Evolutionary conservation across 108 stramenopile genomes (phyloP).

Genomic region (Pseudonitzschia pungens): DNA sequence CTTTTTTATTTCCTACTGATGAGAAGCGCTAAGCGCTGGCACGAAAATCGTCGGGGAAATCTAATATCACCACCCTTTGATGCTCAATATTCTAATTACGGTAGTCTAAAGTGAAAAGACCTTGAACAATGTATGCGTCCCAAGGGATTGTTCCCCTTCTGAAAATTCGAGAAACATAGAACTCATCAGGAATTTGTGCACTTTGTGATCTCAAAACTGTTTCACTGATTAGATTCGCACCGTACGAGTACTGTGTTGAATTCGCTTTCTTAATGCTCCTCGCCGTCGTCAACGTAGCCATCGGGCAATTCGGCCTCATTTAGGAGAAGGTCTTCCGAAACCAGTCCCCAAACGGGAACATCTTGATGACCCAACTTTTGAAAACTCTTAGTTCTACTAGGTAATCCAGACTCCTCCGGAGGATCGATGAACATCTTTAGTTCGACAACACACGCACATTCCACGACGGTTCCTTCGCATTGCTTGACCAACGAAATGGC

Average conservation of each 20-base stretch:
- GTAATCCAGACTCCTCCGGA: constrained; percentile 63
- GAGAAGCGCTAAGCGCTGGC: too few species aligned
- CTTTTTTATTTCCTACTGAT: too few species aligned
- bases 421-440: constrained; percentile 90
- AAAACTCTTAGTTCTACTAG: constrained; percentile 74
- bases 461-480: constrained; percentile 75
- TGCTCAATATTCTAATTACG: too few species aligned
- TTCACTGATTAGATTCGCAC: neutral
- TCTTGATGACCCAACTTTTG: constrained; percentile 51
- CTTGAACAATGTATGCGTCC: too few species aligned
- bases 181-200: too few species aligned
- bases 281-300: constrained; percentile 88
- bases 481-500: constrained; percentile 78
- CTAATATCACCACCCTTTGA: too few species aligned
- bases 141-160: too few species aligned
- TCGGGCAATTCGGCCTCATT: constrained; percentile 74
- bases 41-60: too few species aligned
- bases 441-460: constrained; percentile 91
- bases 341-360: constrained; percentile 87
- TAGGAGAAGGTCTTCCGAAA: constrained; percentile 83
- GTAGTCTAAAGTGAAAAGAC: too few species aligned
- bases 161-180: too few species aligned
- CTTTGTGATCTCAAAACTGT: neutral
- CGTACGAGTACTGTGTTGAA: neutral
- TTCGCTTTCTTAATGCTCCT: constrained; percentile 64